Conservation (phyloP, 176 grass and related monocot genomes). For the Aegilops speltoides region DNA sequence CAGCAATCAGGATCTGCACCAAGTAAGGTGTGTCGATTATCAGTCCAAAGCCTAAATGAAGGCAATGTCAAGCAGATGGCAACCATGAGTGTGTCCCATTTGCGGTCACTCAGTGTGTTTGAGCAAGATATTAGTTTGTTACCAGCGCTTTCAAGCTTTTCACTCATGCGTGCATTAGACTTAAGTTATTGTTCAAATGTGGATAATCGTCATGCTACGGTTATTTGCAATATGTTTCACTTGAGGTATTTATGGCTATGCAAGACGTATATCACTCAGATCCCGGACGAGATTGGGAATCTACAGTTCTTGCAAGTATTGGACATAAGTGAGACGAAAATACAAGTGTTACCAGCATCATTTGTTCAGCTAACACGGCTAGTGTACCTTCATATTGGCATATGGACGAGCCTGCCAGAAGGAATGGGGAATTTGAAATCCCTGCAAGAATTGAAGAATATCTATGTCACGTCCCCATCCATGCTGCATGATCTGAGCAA, state of each 20-base stretch:
- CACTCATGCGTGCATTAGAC: background rate
- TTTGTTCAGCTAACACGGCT: background rate
- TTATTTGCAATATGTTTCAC: background rate
- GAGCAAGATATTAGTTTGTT: fast-evolving
- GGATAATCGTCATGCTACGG: background rate
- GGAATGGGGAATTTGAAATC: background rate
- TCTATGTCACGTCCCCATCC: background rate
- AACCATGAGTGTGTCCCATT: background rate
- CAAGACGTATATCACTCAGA: fast-evolving
- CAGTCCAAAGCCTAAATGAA: background rate
- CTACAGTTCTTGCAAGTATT: background rate
- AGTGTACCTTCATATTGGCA: fast-evolving
- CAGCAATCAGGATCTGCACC: background rate
- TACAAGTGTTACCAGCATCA: background rate
- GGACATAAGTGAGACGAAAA: fast-evolving
- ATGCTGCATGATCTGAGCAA: background rate
- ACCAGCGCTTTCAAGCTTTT: background rate
- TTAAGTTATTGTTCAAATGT: background rate
- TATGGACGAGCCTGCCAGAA: fast-evolving
- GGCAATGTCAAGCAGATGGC: background rate
- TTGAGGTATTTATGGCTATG: background rate
- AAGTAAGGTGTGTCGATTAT: background rate
- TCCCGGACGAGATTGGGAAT: background rate
- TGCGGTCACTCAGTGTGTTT: background rate
- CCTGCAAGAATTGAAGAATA: background rate